Conservation (phyloP, 306 rosid genomes). For the Gastrolobium bilobum region DNA sequence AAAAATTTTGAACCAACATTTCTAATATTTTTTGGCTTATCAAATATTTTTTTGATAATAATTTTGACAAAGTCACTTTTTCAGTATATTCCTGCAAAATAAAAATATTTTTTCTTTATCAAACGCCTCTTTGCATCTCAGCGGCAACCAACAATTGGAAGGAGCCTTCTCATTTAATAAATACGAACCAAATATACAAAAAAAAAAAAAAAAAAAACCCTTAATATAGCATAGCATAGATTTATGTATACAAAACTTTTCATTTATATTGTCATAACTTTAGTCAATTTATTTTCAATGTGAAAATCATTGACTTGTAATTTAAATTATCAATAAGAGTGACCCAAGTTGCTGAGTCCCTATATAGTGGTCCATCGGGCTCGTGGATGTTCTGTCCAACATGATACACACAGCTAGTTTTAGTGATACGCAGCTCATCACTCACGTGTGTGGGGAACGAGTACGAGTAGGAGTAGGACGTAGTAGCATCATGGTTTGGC, state of each 20-base stretch:
- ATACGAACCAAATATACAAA: background rate
- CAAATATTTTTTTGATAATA: no score
- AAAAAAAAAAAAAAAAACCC: no score
- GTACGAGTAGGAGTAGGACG: background rate
- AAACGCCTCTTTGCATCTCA: no score
- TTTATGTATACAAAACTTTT: background rate
- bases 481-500: background rate
- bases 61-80: no score
- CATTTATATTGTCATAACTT: background rate
- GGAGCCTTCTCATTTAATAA: background rate
- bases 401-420: conserved; percentile 12
- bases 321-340: background rate
- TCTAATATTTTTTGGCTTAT: no score
- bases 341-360: background rate
- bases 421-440: conserved; percentile 35
- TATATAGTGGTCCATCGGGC: background rate
- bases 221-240: no score
- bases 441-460: conserved; percentile 40
- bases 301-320: background rate
- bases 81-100: no score
- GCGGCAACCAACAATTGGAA: background rate
- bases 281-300: background rate
- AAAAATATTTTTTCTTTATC: no score
- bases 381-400: background rate
- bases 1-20: no score